Conservation (phyloP, 179 eudicot genomes). For the Vitellaria paradoxa region DNA sequence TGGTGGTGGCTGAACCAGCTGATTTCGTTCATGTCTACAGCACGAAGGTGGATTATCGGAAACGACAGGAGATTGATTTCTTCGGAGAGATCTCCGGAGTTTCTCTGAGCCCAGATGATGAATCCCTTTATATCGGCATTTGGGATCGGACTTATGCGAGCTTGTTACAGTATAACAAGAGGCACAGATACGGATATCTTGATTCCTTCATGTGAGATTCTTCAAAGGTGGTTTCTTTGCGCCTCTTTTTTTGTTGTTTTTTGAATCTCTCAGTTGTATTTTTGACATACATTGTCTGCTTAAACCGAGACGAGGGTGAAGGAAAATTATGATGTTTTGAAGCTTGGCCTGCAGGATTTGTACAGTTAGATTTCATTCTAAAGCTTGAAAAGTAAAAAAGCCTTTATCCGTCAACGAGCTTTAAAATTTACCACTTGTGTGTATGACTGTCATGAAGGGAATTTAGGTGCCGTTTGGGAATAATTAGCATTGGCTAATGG, state of each 20-base stretch:
- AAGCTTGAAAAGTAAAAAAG: not conserved
- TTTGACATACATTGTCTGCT: not conserved
- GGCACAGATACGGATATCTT: constrained; percentile 53
- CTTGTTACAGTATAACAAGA: constrained; percentile 67
- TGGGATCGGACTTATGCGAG: constrained; percentile 96
- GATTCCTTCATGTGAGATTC: constrained; percentile 45
- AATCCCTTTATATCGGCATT: constrained; percentile 65
- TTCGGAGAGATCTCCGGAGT: constrained; percentile 91
- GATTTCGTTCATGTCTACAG: constrained; percentile 80
- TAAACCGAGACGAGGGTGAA: not conserved
- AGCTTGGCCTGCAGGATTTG: not conserved
- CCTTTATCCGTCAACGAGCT: not conserved
- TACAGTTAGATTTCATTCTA: not conserved
- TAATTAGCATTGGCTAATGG: too few species aligned
- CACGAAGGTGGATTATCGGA: constrained; percentile 42
- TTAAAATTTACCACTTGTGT: too few species aligned
- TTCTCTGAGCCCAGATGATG: constrained; percentile 77
- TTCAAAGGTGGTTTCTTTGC: not conserved
- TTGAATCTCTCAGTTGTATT: not conserved
- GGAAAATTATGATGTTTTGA: not conserved
- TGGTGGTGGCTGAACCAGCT: constrained; percentile 86
- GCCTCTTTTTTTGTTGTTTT: not conserved
- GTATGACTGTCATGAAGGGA: too few species aligned
- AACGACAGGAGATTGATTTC: constrained; percentile 76
- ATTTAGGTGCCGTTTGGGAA: too few species aligned